phyloP scores from a whole-genome alignment of 2,329 filamentous ascomycete genomes.

The Trichoderma sp. region DNA sequence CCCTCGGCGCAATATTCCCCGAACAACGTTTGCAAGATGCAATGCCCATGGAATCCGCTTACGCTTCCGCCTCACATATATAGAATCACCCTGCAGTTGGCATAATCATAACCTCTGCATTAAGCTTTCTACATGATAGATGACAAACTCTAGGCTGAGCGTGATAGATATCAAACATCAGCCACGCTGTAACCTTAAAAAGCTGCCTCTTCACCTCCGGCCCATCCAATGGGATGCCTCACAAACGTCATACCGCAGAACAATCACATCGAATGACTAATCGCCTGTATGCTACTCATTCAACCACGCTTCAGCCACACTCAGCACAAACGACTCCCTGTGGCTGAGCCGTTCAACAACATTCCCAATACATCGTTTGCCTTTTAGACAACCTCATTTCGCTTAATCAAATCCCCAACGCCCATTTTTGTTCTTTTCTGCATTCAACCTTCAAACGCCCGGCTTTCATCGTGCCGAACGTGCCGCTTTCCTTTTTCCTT shows the following conservation, averaged over 20 bases:
- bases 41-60: not conserved
- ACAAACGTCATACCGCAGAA: not conserved
- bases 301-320: not conserved
- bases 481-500: not conserved
- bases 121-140: not conserved
- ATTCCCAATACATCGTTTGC: not conserved
- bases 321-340: not conserved
- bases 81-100: not conserved
- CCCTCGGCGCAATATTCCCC: not conserved
- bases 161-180: not conserved
- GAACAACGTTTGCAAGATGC: not conserved
- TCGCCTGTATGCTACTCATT: not conserved
- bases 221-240: conserved; percentile 4
- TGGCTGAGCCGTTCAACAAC: not conserved
- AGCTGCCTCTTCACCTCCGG: not conserved
- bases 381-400: not conserved
- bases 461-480: not conserved
- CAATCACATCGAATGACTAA: not conserved
- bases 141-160: not conserved
- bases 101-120: not conserved
- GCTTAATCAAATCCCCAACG: not conserved
- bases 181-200: not conserved
- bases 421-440: not conserved
- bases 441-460: not conserved
- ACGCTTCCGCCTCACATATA: not conserved